phyloP scores from a whole-genome alignment of 2,329 filamentous ascomycete genomes.

The Alternaria viburni region DNA sequence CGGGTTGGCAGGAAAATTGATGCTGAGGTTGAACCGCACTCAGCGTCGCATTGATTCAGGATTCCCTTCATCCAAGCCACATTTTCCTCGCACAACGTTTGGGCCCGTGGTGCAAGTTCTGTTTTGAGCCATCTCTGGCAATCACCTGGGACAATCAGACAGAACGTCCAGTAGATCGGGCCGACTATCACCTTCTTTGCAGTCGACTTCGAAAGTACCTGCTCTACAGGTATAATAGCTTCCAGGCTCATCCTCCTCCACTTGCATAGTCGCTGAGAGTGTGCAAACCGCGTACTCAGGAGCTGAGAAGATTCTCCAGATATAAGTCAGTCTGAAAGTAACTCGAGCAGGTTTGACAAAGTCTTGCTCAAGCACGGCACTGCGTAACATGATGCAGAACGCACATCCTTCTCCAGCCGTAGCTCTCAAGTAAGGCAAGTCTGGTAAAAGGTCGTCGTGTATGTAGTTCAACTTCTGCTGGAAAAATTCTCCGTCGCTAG shows the following conservation, averaged over 20 bases:
- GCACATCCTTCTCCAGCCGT: neutral
- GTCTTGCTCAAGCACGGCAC: rapidly evolving
- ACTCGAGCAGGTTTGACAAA: rapidly evolving
- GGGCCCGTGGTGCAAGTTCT: rapidly evolving
- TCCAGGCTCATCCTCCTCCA: too few species aligned
- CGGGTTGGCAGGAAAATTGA: neutral
- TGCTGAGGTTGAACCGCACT: neutral
- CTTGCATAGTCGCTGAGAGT: too few species aligned
- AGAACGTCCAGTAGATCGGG: neutral
- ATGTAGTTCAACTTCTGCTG: neutral
- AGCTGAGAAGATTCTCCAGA: neutral
- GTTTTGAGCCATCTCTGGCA: neutral
- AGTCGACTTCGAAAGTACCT: neutral
- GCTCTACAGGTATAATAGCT: too few species aligned
- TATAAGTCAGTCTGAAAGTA: rapidly evolving
- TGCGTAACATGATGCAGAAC: neutral
- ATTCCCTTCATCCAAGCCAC: neutral
- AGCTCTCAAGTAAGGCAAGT: neutral
- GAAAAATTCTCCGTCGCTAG: too few species aligned
- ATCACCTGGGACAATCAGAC: neutral
- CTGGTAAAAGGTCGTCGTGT: neutral
- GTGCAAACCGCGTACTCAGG: rapidly evolving
- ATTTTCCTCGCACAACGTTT: neutral
- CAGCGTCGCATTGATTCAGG: neutral
- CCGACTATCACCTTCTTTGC: neutral